phyloP scores from a whole-genome alignment of 306 rosid genomes.

The Sesbania bispinosa region DNA sequence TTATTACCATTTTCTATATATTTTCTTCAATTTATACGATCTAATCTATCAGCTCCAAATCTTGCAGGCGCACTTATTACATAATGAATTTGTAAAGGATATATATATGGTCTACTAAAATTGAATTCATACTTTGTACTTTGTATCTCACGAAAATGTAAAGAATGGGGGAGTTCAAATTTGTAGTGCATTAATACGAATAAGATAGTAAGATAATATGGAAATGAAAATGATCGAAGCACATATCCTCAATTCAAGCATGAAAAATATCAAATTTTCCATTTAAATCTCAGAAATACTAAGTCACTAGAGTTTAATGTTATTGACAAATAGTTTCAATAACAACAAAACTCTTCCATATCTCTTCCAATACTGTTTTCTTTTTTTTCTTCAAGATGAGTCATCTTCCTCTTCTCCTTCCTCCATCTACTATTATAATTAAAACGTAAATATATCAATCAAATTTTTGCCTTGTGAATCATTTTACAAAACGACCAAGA shows the following conservation, averaged over 20 bases:
- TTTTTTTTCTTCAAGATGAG: not conserved
- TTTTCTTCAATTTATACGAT: too few species aligned
- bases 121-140: too few species aligned
- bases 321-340: not conserved
- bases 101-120: too few species aligned
- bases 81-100: too few species aligned
- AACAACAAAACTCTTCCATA: not conserved
- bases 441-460: not conserved
- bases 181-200: not conserved
- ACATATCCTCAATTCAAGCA: not conserved
- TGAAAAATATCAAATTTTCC: not conserved
- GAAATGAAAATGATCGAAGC: not conserved
- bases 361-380: not conserved
- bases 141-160: not conserved
- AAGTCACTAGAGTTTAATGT: not conserved
- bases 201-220: not conserved
- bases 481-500: conserved; percentile 22
- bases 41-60: too few species aligned
- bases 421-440: not conserved
- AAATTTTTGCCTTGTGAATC: not conserved
- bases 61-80: too few species aligned
- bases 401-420: not conserved
- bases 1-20: too few species aligned
- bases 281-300: not conserved
- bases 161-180: not conserved